Evolutionary conservation across 164 flowering plant species (phyloP), one percentile per base, ranked within the genome.

Genomic region (Nelumbo lutea): DNA sequence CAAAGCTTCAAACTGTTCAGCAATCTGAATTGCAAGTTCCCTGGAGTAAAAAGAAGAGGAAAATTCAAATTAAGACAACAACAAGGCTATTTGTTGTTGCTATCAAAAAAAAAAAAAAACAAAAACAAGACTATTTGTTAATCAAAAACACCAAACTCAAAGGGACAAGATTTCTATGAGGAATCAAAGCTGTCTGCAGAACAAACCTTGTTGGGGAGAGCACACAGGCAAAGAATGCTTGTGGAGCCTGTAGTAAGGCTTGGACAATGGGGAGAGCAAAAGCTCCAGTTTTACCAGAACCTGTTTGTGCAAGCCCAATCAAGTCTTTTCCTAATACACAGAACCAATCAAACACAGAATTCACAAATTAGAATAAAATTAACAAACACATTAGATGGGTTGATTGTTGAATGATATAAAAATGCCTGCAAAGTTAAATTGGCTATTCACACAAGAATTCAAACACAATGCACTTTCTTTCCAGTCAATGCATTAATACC

Each of bases 281-380:
- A n/a, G 97, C 98, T 55, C 92, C 98, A 13, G 98, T 94, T 73
- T 94, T 94, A 14, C 98, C 98, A n/a, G 94, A 91, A 39, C 98
- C 98, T 0, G 97, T 91, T 67, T 89, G 97, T 5, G 96, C 97
- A 68, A 91, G 86, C 44, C 88, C 98, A 72, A 91, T 90, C 72
- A 93, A 55, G 62, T 91, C 97, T 68, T 83, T 90, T n/a, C 96
- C 96, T 85, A 51, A 50, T 51, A 42, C 13, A 73, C 46, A 14
- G 27, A 40, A 9, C n/a, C 42, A 63, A 11, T 57, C 38, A 6
- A 55, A 4, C 44, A 55, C 62, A 9, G 11, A 55, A 61, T 6
- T 52, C 5, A 55, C 45, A 66, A 60, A 65, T 43, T 41, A 8
- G 9, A 43, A 44, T 3, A 9, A 39, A 46, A 42, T 38, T 14